Evolutionary conservation across 148 eudicot species (phyloP).

Genomic region (Chenopodium berlandieri): DNA sequence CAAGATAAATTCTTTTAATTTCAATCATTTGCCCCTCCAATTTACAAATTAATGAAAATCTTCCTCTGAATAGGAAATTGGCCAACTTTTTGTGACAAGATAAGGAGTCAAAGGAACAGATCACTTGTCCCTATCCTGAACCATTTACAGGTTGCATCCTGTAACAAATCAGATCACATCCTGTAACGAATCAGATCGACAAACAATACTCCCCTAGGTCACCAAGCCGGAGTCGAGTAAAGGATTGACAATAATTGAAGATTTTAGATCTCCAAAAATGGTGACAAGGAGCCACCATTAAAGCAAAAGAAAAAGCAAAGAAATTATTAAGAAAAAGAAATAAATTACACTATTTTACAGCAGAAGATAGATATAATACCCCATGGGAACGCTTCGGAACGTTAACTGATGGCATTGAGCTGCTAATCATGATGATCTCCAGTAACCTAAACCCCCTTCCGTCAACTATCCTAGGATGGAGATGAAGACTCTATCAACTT

Average conservation of each 20-base stretch:
- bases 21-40: neutral
- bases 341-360: neutral
- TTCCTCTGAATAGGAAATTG: neutral
- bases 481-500: conserved; percentile 17
- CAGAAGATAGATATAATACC: conserved; percentile 12
- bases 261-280: neutral
- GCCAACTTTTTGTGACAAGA: neutral
- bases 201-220: neutral
- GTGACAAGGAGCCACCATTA: neutral
- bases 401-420: neutral
- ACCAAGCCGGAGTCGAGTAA: neutral
- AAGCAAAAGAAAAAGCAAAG: neutral
- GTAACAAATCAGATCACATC: neutral
- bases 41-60: neutral
- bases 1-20: no score
- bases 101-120: neutral
- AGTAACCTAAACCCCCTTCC: neutral
- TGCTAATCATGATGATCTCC: neutral
- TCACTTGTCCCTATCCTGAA: neutral
- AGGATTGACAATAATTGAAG: neutral
- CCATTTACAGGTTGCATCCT: neutral
- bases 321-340: neutral
- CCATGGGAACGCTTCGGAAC: conserved; percentile 12
- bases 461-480: conserved; percentile 5
- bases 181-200: neutral